Percentiles rank a stretch among this genome's conserved stretches.
Conservation (phyloP, 2,329 filamentous ascomycete genomes). For the Botrytis cinerea region DNA sequence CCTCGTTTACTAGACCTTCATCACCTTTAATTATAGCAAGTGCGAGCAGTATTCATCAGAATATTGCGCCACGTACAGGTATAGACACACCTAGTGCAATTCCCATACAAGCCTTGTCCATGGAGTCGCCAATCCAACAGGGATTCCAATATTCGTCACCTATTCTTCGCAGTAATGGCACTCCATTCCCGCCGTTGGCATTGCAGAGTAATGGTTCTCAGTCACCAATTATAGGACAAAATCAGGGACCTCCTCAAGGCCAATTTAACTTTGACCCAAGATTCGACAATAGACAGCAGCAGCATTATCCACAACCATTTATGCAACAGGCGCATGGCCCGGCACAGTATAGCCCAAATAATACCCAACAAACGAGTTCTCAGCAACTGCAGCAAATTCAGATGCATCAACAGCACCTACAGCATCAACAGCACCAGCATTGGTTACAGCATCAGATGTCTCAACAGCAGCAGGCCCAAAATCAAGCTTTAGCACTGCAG, state of each 20-base stretch:
- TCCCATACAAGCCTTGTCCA: slow-evolving; percentile 33
- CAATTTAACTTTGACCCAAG: neutral
- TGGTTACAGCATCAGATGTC: slow-evolving; percentile 13
- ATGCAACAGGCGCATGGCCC: slow-evolving; percentile 19
- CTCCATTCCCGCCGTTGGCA: neutral
- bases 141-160: slow-evolving; percentile 24
- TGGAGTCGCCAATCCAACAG: slow-evolving; percentile 35
- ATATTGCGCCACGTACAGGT: slow-evolving; percentile 13
- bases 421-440: slow-evolving; percentile 27
- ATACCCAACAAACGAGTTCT: slow-evolving; percentile 20
- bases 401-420: slow-evolving; percentile 23
- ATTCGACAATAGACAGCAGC: slow-evolving; percentile 21
- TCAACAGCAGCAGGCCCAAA: slow-evolving; percentile 28
- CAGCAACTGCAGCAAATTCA: slow-evolving; percentile 24
- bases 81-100: slow-evolving; percentile 32
- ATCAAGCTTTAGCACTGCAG: slow-evolving; percentile 28
- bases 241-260: slow-evolving; percentile 2
- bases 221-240: slow-evolving; percentile 3
- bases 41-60: neutral
- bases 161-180: slow-evolving; percentile 25
- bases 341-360: neutral
- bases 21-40: neutral
- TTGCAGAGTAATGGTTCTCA: slow-evolving; percentile 11
- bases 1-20: neutral
- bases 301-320: slow-evolving; percentile 26